Base-by-base conservation (phyloP, 345 rosid species). In the Aquilaria sinensis region DNA sequence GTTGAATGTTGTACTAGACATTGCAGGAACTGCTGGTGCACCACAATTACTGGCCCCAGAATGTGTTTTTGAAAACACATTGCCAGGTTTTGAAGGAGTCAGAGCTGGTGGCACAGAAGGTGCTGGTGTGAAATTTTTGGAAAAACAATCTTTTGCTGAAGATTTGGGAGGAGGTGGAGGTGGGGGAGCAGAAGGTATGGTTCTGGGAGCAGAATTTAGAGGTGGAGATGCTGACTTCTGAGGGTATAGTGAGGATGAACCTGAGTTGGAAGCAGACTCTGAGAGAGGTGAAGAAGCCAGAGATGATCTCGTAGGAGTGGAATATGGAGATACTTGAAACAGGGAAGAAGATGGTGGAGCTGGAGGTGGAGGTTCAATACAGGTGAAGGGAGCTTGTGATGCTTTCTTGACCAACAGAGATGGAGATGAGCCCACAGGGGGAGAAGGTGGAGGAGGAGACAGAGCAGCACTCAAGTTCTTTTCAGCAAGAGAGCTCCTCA, bases 51-150 rank as follows among this genome's bases (percentile, higher is more conserved):
- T 67, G 43, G 56, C 65, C 49, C 73, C 73, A n/a, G 55, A 61
- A 64, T 54, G 74, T 62, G 86, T 71, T 56, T 66, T 72, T 34
- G 57, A 9, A 23, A 74, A 33, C 43, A 45, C 63, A 59, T 58
- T 52, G 14, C 15, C 23, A 37, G 72, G 31, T 57, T 60, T 72
- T 37, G 73, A 47, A 75, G 80, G 79, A 70, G 77, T 78, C 65
- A 83, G 91, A n/a, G 82, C 82, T 16, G 84, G 86, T 58, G 85
- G 84, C 65, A 73, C 77, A 55, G 86, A 81, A 12, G 82, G 77
- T 60, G 47, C 41, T 30, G 9, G 46, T 12, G 63, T 53, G 30
- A 75, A n/a, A 37, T 45, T 65, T 23, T 67, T 34, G 3, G 47
- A 29, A 37, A 65, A 57, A 46, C 65, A 55, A 62, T 12, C 64